Percentiles rank a stretch among this genome's conserved stretches.
Conservation (phyloP, 225 moss, liverwort and hornwort species). For the Physcomitrium patens region DNA sequence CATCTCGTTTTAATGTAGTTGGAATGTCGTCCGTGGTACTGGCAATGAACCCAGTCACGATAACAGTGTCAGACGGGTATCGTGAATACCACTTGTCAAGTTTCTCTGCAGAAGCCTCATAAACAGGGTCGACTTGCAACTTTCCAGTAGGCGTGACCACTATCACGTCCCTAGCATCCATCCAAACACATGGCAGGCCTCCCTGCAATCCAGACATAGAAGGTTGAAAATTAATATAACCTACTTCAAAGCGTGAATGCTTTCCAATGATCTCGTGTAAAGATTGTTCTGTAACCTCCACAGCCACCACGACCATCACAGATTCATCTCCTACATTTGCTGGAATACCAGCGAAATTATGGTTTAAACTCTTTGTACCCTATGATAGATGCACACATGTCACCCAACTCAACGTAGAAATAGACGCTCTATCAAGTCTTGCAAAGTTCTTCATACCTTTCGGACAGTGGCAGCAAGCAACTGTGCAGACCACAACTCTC, state of each 20-base stretch:
- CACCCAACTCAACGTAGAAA: background rate
- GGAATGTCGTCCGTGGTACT: constrained; percentile 80
- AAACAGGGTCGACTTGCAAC: constrained; percentile 94
- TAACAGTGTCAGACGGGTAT: constrained; percentile 83
- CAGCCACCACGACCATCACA: background rate
- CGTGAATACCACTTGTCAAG: constrained; percentile 83
- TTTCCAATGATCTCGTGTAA: constrained; percentile 3
- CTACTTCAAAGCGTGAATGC: background rate
- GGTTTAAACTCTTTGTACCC: background rate
- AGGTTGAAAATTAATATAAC: background rate
- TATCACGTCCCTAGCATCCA: constrained; percentile 97
- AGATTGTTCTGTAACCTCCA: background rate
- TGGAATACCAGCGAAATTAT: background rate
- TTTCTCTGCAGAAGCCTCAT: constrained; percentile 73
- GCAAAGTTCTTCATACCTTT: constrained; percentile 57
- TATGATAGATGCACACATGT: background rate
- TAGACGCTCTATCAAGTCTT: background rate
- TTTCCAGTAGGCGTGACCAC: constrained; percentile 75
- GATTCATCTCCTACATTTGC: constrained; percentile 13
- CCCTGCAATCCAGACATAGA: constrained; percentile 57
- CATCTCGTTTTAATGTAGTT: constrained; percentile 96
- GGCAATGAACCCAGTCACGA: constrained; percentile 95
- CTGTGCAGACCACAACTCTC: constrained; percentile 96
- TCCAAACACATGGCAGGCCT: constrained; percentile 93
- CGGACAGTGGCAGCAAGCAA: constrained; percentile 91